phyloP scores from a whole-genome alignment of 331 rosid genomes.

The Acacia pycnantha region DNA sequence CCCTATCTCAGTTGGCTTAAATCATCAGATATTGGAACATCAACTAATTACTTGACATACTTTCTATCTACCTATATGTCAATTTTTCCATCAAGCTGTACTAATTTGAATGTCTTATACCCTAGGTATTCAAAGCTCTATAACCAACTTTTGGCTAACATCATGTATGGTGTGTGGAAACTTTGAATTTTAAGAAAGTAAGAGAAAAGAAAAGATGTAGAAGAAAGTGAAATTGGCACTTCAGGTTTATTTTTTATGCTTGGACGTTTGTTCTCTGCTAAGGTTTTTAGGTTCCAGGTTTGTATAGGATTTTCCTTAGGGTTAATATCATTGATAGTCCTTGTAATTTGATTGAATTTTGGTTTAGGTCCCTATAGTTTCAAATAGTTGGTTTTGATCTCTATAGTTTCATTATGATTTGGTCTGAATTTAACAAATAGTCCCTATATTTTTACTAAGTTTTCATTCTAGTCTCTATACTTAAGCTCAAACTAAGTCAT shows the following conservation, averaged over 20 bases:
- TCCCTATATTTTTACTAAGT: no score
- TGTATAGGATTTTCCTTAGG: background rate
- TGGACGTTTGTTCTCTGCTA: background rate
- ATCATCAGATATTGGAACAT: background rate
- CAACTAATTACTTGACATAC: background rate
- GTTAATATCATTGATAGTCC: no score
- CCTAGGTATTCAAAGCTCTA: background rate
- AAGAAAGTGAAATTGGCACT: background rate
- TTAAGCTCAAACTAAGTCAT: no score
- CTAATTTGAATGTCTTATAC: background rate
- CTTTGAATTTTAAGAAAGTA: background rate
- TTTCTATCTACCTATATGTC: background rate
- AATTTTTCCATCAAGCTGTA: background rate
- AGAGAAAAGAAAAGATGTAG: background rate
- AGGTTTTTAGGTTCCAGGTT: background rate
- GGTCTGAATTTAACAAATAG: no score
- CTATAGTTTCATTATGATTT: no score
- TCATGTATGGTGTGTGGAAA: background rate
- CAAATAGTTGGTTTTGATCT: no score
- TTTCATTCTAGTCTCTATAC: no score
- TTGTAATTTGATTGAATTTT: no score
- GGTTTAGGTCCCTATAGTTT: no score
- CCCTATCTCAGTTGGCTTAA: conserved; percentile 13
- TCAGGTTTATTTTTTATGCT: background rate
- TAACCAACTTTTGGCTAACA: background rate